Evolutionary conservation across 1,139 yeast genomes (phyloP), one percentile per base, ranked within the genome.

Genomic region (Saccharomyces pastorianus): DNA sequence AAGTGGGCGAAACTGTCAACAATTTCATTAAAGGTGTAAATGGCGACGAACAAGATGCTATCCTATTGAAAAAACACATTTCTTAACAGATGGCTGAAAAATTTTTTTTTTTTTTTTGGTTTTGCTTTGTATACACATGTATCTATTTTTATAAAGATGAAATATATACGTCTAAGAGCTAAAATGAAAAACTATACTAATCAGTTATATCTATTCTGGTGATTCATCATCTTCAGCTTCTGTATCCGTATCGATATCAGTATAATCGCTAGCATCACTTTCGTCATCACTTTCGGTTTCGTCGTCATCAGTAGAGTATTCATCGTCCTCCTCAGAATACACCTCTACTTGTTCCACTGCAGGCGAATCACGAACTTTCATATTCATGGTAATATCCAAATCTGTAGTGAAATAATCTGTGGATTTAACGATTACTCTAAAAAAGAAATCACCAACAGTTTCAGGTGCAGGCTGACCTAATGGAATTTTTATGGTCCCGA

Each of bases 401-500:
- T 86, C 95, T 28, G 79, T 72, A 3, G 91, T 89, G 66, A 82
- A 86, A 68, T 85, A 86, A 50, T 84, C 81, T 55, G 85, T 76
- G 55, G 84, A 82, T 66, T 81, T 84, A 64, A 86, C 69, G 23
- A 83, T 68, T 41, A 86, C 73, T 71, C 91, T 76, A 76, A 85
- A 88, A 61, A 80, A 82, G 64, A 73, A 81, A 27, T 72, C 74
- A 38, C 95, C 96, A 28, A 73, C 73, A 53, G 76, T 75, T 31
- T 78, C 78, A 11, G 96, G 96, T 3, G 95, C 81, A 53, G 95
- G 88, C 53, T 80, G 75, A 13, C 84, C 71, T 52, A 90, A 71
- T 59, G 85, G 89, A 53, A 90, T 75, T 69, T 87, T 89, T 65
- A 88, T 84, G 1, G 91, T 83, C 53, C 89, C 82, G 53, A 88